Base-by-base conservation (phyloP, 1,284 basidiomycete genomes). In the Irpex rosettiformis region DNA sequence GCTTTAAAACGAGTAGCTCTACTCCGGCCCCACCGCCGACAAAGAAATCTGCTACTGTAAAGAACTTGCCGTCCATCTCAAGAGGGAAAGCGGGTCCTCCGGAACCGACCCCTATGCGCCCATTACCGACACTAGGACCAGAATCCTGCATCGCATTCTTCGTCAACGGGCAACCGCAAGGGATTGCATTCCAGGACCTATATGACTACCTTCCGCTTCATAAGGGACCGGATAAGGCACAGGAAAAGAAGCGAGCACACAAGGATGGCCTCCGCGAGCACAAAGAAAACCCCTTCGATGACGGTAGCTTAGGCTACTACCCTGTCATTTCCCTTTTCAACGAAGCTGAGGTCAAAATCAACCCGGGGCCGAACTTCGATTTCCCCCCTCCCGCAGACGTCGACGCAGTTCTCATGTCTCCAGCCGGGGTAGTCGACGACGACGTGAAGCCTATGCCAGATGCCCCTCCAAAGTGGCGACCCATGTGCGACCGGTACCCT, bases 281-380 rank as follows among this genome's bases (percentile, higher is more conserved):
- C 69, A 82, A 82, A 61, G 85, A 93, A 71, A 94, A 95, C 64
- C 81, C 84, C 1, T 91, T 93, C 69, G 96, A 99, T 73, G 97
- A 99, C 71, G 97, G 97, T 8, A 89, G 89, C 18, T 75, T 98
- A 4, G 97, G 97, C 0, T 99, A 99, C 73, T 99, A 95, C 69
- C 94, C 96, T 0, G 89, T 97, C 75, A 85, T 97, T 55, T 97
- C 94, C 2, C 79, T 96, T 43, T 99, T 94, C 77, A 96, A 95
- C 62, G 89, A 91, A 56, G 97, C 94, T 1, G 84, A 88, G 61
- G 91, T 94, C 4, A 81, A 75, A 49, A 80, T 97, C 61, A 97
- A 98, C 70, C 86, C 94, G 28, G 96, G 95, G 0, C 94, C 95
- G 0, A 72, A 89, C 54, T 98, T 97, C 69, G 81, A 82, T 1